Evolutionary conservation across 129 eudicot genomes (phyloP).

Genomic region (Pittosporum tobira): DNA sequence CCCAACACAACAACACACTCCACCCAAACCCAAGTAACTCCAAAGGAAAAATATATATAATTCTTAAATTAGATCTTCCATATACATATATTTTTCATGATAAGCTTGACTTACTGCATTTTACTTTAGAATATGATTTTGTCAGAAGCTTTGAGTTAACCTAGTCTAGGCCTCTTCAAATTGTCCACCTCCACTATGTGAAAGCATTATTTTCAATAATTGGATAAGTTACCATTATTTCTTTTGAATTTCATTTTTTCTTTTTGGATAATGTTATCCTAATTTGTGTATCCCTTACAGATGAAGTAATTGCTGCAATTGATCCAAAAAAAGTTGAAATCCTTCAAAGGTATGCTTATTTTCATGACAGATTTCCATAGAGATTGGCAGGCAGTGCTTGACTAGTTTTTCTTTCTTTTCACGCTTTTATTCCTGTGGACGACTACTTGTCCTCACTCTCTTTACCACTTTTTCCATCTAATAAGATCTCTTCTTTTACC

Average conservation of each 20-base stretch:
- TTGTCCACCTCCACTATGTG: neutral
- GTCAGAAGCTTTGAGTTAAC: too few species aligned
- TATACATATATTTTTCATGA: neutral
- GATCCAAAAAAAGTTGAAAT: conserved; percentile 85
- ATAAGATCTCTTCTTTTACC: too few species aligned
- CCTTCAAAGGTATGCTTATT: conserved; percentile 57
- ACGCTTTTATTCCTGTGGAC: too few species aligned
- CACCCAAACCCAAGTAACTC: too few species aligned
- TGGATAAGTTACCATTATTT: neutral
- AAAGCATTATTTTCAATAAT: neutral
- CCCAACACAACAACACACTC: too few species aligned
- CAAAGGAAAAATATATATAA: too few species aligned
- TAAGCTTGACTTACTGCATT: neutral
- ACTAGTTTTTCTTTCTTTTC: too few species aligned
- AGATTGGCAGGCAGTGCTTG: too few species aligned
- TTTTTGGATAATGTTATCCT: neutral
- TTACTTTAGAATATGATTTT: neutral
- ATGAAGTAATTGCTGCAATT: conserved; percentile 72
- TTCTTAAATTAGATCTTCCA: too few species aligned
- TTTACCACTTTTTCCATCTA: too few species aligned
- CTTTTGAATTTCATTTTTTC: neutral
- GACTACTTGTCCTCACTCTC: too few species aligned
- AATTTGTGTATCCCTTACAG: conserved; percentile 33
- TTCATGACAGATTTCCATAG: too few species aligned
- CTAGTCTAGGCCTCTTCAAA: neutral